Evolutionary conservation across 2,329 filamentous ascomycete species (phyloP), one percentile per base, ranked within the genome.

Genomic region (Eutypella sp.): DNA sequence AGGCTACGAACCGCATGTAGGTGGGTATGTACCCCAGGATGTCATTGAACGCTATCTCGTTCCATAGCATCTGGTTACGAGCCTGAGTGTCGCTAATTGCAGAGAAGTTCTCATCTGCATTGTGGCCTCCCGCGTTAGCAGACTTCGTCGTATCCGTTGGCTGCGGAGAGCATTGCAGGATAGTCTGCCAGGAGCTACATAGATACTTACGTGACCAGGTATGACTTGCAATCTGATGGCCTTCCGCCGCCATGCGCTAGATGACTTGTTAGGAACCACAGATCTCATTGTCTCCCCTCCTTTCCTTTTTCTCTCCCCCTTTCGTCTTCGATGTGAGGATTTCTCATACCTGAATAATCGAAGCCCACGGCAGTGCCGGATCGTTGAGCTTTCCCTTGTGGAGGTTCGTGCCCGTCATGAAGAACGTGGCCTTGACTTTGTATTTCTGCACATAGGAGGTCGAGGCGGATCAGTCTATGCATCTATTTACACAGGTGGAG

Each of bases 361-460:
- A 50, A 22, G 50, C 52, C 61, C 61, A 63, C 19, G 61, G 59
- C 7, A 47, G 53, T 2, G 62, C 67, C n/a, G 65, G 58, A 45
- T 70, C 66, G 46, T 79, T 75, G 41, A 78, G 77, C 43, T 67
- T 53, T 20, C 75, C 74, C 57, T 77, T 78, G 53, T 68, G 68
- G 40, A 73, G 61, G 57, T 75, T 76, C 58, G 72, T 76, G 13
- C 74, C 74, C 18, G 71, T 76, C 45, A 84, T 70, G 61, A 84
- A 84, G 60, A 85, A 84, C 3, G 81, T 84, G 2, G 78, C 81
- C 49, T 78, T 81, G 7, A 76, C 79, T 46, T 72, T 64, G 52
- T 80, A 80, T 37, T 66, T 67, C 59, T 64, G 20, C 41, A 78
- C n/a, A n/a, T 67, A 44, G 22, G 20, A 39, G 48, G 29, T 15